These are phyloP conservation scores for Arabis hirsuta DNA, from an alignment of 345 rosid species.

Conservation along the genomic window DNA sequence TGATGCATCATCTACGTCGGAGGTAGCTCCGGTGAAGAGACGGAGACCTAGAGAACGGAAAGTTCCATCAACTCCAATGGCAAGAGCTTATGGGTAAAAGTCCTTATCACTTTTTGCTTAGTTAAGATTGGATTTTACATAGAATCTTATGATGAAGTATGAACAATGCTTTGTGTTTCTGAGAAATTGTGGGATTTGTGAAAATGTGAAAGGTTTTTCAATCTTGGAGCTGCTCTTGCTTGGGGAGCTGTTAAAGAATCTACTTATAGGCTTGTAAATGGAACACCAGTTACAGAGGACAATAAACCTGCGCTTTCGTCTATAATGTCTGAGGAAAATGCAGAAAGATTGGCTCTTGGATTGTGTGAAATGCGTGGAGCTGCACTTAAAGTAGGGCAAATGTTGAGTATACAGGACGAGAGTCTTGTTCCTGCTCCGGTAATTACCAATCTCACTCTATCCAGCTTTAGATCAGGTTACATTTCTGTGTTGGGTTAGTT, in stretches of 20 bases:
- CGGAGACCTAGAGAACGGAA: constrained; percentile 84
- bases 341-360: constrained; percentile 90
- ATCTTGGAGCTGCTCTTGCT: constrained; percentile 97
- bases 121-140: constrained; percentile 21
- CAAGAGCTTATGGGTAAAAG: constrained; percentile 85
- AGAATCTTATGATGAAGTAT: background rate
- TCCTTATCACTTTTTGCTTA: background rate
- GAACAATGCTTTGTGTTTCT: constrained; percentile 1
- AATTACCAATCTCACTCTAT: background rate
- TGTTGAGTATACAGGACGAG: constrained; percentile 98
- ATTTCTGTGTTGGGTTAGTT: background rate
- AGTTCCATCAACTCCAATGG: constrained; percentile 89
- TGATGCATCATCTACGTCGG: constrained; percentile 28
- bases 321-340: constrained; percentile 78
- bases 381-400: constrained; percentile 93
- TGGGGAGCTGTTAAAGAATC: constrained; percentile 97
- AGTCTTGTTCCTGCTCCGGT: constrained; percentile 99
- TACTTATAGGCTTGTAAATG: constrained; percentile 76
- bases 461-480: background rate
- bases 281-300: constrained; percentile 57
- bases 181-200: constrained; percentile 22
- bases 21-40: constrained; percentile 52
- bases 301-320: constrained; percentile 75
- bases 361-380: constrained; percentile 99
- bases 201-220: constrained; percentile 91